Percentiles rank a stretch among this genome's conserved stretches.
phyloP scores from a whole-genome alignment of 2,329 filamentous ascomycete genomes.

The Teratosphaeria destructans region DNA sequence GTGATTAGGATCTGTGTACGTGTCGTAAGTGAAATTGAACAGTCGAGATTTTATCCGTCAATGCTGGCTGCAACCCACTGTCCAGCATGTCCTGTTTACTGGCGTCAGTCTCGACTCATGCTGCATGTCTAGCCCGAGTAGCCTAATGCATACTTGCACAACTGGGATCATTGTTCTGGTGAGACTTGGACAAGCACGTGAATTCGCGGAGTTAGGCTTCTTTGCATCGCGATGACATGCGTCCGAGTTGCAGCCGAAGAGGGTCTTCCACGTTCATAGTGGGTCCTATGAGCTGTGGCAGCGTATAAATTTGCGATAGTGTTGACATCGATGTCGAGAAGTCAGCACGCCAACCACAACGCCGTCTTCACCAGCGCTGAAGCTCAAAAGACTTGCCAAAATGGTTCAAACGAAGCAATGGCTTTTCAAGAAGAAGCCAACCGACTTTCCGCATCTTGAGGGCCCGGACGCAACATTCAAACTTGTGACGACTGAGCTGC shows the following conservation, averaged over 20 bases:
- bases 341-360: not conserved
- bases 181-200: not conserved
- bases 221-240: not conserved
- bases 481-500: constrained; percentile 20
- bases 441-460: constrained; percentile 24
- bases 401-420: constrained; percentile 27
- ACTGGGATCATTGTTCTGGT: not conserved
- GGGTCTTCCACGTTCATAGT: not conserved
- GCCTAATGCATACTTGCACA: not conserved
- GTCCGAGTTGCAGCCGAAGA: not conserved
- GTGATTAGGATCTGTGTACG: not conserved
- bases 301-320: not conserved
- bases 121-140: not conserved
- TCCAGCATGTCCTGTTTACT: too few relatives aligned
- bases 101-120: not conserved
- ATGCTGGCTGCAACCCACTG: too few relatives aligned
- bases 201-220: not conserved
- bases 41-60: too few relatives aligned
- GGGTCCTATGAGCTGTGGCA: not conserved
- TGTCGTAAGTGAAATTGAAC: not conserved
- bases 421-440: constrained; percentile 33
- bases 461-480: constrained; percentile 32
- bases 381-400: not conserved
- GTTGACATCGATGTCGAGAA: not conserved
- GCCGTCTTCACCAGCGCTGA: not conserved